Evolutionary conservation across 345 rosid genomes (phyloP), one percentile per base, ranked within the genome.

Genomic region (Acer negundo): DNA sequence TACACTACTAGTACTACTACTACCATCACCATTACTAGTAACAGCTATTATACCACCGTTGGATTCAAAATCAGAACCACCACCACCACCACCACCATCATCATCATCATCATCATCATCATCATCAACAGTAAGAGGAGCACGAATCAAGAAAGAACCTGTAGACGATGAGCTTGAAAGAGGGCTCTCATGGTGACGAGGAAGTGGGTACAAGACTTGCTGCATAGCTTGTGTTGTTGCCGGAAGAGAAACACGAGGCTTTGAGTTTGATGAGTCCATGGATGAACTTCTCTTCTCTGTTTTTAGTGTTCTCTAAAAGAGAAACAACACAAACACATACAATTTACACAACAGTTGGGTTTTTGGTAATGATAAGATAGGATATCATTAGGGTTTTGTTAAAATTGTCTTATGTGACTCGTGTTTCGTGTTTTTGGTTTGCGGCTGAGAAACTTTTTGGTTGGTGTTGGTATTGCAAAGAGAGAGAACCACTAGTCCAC

Each of bases 111-210:
- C 91, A 53, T 74, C 86, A 0, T 58, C 81, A 6, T 69, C 81
- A 3, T 87, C 87, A 55, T 89, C 92, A 62, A 75, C 10, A 16
- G 94, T 89, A 76, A 86, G 44, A 78, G 92, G 98, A 84, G 98
- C 97, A 74, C 96, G 89, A 44, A 94, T 87, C 17, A 85, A 90
- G 40, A 88, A 55, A 65, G 89, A 87, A 82, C 91, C 87, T 51
- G 89, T 23, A 9, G 82, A 76, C 40, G 84, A 68, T 47, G 85
- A 79, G 46, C 67, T 77, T 22, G 84, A 85, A 86, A 86, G 82
- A 7, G 22, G 69, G 13, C 80, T 75, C 7, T 75, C 58, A 6
- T 13, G 61, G 10, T 42, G 46, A 42, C 63, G 69, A 22, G 46
- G 67, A 68, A 8, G 80, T 58, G 20, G 62, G 46, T 42, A 42